Conservation (phyloP, 352 stramenopile species). For the Pseudoperonospora humuli region DNA sequence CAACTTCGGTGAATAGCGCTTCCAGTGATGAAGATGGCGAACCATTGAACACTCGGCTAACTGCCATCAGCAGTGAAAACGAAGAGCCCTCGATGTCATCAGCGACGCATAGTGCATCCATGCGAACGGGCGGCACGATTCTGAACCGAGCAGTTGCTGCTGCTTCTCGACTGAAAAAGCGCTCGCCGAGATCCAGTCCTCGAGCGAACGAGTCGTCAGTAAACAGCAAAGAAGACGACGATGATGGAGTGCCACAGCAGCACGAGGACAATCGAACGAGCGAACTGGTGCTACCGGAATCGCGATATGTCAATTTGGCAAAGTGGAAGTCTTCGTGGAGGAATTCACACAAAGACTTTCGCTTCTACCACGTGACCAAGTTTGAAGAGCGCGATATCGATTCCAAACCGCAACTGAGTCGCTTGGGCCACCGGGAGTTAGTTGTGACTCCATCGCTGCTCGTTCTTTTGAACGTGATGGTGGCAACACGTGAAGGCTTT, state of each 20-base stretch:
- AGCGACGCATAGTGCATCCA: slow-evolving; percentile 12
- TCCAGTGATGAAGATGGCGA: slow-evolving; percentile 22
- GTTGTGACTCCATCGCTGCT: slow-evolving; percentile 51
- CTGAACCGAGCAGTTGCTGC: slow-evolving; percentile 67
- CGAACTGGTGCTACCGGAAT: slow-evolving; percentile 10
- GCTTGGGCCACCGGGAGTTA: slow-evolving; percentile 55
- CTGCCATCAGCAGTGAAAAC: slow-evolving; percentile 6
- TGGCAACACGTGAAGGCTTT: slow-evolving; percentile 32
- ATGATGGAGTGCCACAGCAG: slow-evolving; percentile 6
- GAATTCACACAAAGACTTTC: slow-evolving; percentile 33
- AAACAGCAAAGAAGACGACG: slow-evolving; percentile 9
- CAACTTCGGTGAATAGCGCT: slow-evolving; percentile 5
- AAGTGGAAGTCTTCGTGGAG: slow-evolving; percentile 37
- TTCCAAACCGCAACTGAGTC: slow-evolving; percentile 13
- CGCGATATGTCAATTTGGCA: slow-evolving; percentile 31
- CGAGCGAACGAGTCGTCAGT: slow-evolving; percentile 17
- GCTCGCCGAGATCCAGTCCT: slow-evolving; percentile 32
- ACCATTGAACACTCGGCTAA: not conserved
- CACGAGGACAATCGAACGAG: slow-evolving; percentile 7
- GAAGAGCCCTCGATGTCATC: not conserved
- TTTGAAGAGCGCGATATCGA: slow-evolving; percentile 25
- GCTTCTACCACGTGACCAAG: slow-evolving; percentile 37
- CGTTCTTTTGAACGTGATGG: slow-evolving; percentile 39
- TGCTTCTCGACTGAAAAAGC: slow-evolving; percentile 35
- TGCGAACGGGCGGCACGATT: slow-evolving; percentile 63